Evolutionary conservation across 805 yeast species (phyloP).

Genomic region (Candida cerambycidarum): DNA sequence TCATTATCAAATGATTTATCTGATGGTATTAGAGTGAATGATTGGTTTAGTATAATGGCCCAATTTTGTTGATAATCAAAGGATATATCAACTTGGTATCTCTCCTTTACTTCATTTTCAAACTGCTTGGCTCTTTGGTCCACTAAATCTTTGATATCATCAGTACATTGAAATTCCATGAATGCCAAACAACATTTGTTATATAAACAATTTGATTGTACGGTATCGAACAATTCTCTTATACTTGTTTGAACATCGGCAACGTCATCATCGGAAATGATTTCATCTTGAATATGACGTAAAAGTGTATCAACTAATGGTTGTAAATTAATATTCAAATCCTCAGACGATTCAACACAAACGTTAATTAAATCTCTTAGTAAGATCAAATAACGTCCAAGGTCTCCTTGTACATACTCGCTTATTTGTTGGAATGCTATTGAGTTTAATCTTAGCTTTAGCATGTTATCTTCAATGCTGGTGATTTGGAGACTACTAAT

Average conservation of each 20-base stretch:
- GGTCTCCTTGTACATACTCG: neutral
- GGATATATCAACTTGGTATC: neutral
- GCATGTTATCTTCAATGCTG: neutral
- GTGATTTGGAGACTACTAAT: constrained; percentile 5
- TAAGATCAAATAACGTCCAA: neutral
- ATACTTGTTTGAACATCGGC: neutral
- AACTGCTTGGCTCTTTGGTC: neutral
- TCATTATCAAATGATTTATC: neutral
- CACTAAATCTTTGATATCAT: neutral
- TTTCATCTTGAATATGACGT: constrained; percentile 8
- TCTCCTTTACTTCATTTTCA: constrained; percentile 3
- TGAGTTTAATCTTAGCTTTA: neutral
- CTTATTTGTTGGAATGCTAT: neutral
- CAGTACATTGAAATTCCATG: constrained; percentile 1
- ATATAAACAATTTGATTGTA: constrained; percentile 1
- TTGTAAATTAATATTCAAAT: neutral
- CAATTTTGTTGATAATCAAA: constrained; percentile 1
- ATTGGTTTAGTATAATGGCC: neutral
- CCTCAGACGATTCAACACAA: neutral
- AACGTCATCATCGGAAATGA: neutral
- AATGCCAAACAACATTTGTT: constrained; percentile 5
- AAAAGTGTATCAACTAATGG: neutral
- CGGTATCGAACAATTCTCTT: neutral
- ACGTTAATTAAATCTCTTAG: neutral
- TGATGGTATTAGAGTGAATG: neutral